Percentiles rank a stretch among this genome's conserved stretches.
These are phyloP conservation scores for Tricholoma sp. DNA, from an alignment of 768 basidiomycete species.

Conservation along the genomic window DNA sequence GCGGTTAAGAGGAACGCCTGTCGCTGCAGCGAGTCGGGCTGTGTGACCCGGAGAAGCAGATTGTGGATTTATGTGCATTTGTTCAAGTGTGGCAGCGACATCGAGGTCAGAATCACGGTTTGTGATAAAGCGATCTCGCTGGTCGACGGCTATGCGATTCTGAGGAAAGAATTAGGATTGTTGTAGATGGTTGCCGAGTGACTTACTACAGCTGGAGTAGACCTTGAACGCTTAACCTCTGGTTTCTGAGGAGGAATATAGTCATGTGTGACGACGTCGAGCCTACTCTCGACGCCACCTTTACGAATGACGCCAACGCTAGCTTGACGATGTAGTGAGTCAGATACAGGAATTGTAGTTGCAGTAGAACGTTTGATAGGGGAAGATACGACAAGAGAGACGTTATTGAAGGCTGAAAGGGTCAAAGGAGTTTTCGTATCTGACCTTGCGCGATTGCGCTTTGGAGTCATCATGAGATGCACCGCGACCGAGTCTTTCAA, in stretches of 20 bases:
- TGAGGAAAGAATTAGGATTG: conserved; percentile 12
- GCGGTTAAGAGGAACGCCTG: conserved; percentile 70
- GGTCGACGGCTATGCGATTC: conserved; percentile 42
- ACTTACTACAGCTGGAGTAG: conserved; percentile 59
- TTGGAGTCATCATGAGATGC: too few species aligned
- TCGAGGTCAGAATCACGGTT: conserved; percentile 45
- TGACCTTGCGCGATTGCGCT: conserved; percentile 42
- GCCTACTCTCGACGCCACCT: conserved; percentile 70
- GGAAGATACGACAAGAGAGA: conserved; percentile 46
- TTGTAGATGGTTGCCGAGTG: conserved; percentile 3
- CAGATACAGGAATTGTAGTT: conserved; percentile 42
- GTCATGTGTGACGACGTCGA: conserved; percentile 74
- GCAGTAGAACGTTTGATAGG: conserved; percentile 55
- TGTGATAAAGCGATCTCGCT: conserved; percentile 71
- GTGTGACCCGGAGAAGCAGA: conserved; percentile 72
- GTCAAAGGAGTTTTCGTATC: conserved; percentile 48
- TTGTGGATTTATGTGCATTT: conserved; percentile 53
- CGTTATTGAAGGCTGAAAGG: conserved; percentile 36
- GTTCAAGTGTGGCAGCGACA: conserved; percentile 61
- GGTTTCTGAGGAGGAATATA: conserved; percentile 63
- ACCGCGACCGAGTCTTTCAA: too few species aligned
- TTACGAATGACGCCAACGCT: conserved; percentile 65
- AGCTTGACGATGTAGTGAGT: conserved; percentile 57
- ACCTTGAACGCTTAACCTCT: conserved; percentile 67
- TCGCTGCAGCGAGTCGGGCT: conserved; percentile 68